A percentile compares a stretch with the other conserved stretches of the same genome.
phyloP scores from a whole-genome alignment of 805 yeast genomes.

The Kodamaea nitidulidarum region DNA sequence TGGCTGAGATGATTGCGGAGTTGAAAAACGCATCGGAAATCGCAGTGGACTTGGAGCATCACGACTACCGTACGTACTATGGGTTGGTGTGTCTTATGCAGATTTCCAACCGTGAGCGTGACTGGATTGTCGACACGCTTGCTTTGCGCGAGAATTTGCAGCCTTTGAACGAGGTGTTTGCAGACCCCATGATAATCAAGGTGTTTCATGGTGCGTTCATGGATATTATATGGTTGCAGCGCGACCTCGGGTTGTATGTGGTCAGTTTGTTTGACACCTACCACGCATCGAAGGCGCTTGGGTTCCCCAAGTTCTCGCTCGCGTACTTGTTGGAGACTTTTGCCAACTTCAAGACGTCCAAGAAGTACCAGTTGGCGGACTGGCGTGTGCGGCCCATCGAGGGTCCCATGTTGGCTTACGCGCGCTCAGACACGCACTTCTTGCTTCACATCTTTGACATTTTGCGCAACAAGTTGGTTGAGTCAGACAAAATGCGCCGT shows the following conservation, averaged over 20 bases:
- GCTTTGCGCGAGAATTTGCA: constrained; percentile 69
- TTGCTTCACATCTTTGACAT: constrained; percentile 74
- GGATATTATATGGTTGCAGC: constrained; percentile 96
- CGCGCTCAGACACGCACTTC: constrained; percentile 94
- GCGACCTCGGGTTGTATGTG: constrained; percentile 88
- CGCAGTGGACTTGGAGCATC: constrained; percentile 96
- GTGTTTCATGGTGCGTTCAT: constrained; percentile 95
- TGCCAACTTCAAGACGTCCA: constrained; percentile 83
- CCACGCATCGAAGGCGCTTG: constrained; percentile 80
- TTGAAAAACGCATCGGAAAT: constrained; percentile 54
- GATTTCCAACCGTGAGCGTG: constrained; percentile 73
- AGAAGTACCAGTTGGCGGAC: constrained; percentile 92
- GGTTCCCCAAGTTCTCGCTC: constrained; percentile 75
- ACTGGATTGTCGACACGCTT: constrained; percentile 84
- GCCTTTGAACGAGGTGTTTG: constrained; percentile 65
- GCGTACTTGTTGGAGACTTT: constrained; percentile 78
- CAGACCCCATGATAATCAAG: constrained; percentile 77
- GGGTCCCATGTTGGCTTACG: constrained; percentile 73
- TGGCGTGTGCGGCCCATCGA: constrained; percentile 91
- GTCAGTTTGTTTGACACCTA: constrained; percentile 91
- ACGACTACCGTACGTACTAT: constrained; percentile 82
- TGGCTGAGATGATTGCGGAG: constrained; percentile 52
- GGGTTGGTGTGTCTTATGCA: constrained; percentile 95
- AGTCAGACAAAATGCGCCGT: constrained; percentile 43
- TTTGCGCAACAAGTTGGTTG: constrained; percentile 58